A percentile compares a stretch with the other conserved stretches of the same genome.
Evolutionary conservation across 139 green algal genomes (phyloP).

Genomic region (Trebouxia sp.): DNA sequence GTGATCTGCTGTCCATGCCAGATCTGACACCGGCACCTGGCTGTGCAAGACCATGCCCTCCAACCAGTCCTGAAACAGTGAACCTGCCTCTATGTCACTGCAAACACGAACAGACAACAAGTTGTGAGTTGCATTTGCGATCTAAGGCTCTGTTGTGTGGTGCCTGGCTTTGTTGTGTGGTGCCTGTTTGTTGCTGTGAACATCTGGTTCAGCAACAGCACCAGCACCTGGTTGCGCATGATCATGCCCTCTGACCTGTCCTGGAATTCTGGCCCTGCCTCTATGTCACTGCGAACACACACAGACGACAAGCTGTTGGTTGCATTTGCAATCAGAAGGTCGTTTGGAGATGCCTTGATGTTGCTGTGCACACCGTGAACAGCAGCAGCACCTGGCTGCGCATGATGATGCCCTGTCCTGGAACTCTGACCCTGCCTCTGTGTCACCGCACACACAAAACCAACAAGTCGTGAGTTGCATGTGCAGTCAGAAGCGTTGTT

Average conservation of each 20-base stretch:
- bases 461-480: neutral
- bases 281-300: neutral
- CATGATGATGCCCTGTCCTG: constrained; percentile 65
- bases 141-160: too few relatives aligned
- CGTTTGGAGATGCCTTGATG: neutral
- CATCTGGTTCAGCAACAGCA: constrained; percentile 62
- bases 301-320: neutral
- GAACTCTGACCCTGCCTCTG: neutral
- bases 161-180: too few relatives aligned
- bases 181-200: too few relatives aligned
- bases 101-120: too few relatives aligned
- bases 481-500: too few relatives aligned
- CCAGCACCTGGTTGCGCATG: constrained; percentile 81
- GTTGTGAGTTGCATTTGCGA: too few relatives aligned
- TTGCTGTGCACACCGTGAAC: too few relatives aligned
- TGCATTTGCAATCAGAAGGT: too few relatives aligned
- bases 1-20: neutral
- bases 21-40: neutral
- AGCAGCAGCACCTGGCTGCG: constrained; percentile 83
- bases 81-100: neutral
- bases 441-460: neutral
- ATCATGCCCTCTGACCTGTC: constrained; percentile 74
- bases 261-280: neutral
- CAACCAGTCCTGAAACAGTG: neutral
- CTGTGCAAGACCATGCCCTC: neutral